phyloP scores from a whole-genome alignment of 2,329 filamentous ascomycete species.

The Botrytis squamosa region DNA sequence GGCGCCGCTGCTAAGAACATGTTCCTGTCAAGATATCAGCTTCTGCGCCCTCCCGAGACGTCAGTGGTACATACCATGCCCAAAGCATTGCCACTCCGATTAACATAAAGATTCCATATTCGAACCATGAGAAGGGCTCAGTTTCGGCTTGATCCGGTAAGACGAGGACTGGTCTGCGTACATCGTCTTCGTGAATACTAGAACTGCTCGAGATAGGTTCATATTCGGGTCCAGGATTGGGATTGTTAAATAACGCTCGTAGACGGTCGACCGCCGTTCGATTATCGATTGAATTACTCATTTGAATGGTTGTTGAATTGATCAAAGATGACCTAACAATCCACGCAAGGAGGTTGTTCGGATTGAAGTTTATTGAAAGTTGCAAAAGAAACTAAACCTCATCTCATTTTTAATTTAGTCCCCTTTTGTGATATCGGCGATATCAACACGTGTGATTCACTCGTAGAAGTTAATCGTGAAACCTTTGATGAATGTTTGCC shows the following conservation, averaged over 20 bases:
- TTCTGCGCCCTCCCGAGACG: conserved; percentile 18
- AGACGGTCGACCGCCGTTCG: conserved; percentile 31
- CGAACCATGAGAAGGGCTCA: conserved; percentile 74
- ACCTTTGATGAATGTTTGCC: conserved; percentile 22
- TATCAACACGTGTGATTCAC: conserved; percentile 20
- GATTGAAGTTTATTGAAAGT: conserved; percentile 1
- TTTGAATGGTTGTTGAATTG: conserved; percentile 1
- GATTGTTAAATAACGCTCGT: conserved; percentile 30
- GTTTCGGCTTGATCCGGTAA: conserved; percentile 25
- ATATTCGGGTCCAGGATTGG: conserved; percentile 32
- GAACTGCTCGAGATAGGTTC: conserved; percentile 29
- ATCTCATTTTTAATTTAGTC: conserved; percentile 4
- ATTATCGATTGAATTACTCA: conserved; percentile 19
- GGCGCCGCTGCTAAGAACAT: conserved; percentile 96
- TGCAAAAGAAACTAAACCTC: not conserved
- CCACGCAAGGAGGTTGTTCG: conserved; percentile 17
- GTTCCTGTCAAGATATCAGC: conserved; percentile 60
- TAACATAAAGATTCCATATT: conserved; percentile 82
- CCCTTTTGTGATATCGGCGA: conserved; percentile 9
- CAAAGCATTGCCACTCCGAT: conserved; percentile 93
- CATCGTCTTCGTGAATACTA: conserved; percentile 22
- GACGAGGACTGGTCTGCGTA: conserved; percentile 22
- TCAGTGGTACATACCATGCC: conserved; percentile 71
- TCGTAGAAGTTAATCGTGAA: conserved; percentile 17
- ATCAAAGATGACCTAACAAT: not conserved